Evolutionary conservation across 805 yeast genomes (phyloP).

Genomic region (Zygosaccharomyces kombuchaensis): DNA sequence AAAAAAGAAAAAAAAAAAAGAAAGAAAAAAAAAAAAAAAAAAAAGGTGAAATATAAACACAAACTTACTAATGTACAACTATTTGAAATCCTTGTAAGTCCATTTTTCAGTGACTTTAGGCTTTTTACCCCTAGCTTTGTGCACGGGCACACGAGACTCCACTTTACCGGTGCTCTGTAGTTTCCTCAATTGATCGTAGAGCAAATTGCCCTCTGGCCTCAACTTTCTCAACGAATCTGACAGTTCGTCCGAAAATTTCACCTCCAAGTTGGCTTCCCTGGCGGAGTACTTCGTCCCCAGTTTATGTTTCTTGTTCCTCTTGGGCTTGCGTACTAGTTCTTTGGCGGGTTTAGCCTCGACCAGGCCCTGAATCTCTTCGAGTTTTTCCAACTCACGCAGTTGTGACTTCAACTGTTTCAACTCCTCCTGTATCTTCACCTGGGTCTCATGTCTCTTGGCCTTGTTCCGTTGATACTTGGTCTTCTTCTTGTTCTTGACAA

Average conservation of each 20-base stretch:
- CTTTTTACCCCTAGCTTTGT: slow-evolving; percentile 60
- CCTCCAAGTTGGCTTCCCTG: slow-evolving; percentile 50
- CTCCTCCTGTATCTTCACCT: slow-evolving; percentile 50
- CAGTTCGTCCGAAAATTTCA: slow-evolving; percentile 85
- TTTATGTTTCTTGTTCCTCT: slow-evolving; percentile 32
- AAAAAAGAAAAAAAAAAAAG: slow-evolving; percentile 1
- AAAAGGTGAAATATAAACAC: background rate
- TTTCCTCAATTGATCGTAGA: slow-evolving; percentile 75
- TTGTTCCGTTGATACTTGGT: slow-evolving; percentile 74
- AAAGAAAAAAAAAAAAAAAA: background rate
- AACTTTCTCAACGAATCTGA: slow-evolving; percentile 77
- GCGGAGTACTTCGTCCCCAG: slow-evolving; percentile 47
- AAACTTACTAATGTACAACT: slow-evolving; percentile 17
- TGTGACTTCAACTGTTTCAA: slow-evolving; percentile 56
- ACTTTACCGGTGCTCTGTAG: slow-evolving; percentile 82
- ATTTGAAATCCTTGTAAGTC: slow-evolving; percentile 86
- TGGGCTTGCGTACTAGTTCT: slow-evolving; percentile 14
- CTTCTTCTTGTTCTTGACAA: slow-evolving; percentile 64
- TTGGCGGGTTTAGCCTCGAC: slow-evolving; percentile 17
- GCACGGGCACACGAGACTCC: slow-evolving; percentile 71
- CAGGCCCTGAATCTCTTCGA: slow-evolving; percentile 37
- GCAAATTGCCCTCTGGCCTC: slow-evolving; percentile 85
- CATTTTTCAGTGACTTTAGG: slow-evolving; percentile 85
- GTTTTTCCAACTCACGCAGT: slow-evolving; percentile 52
- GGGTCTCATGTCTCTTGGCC: slow-evolving; percentile 58